phyloP scores from a whole-genome alignment of 352 stramenopile species.

The Globisporangium yorkense region DNA sequence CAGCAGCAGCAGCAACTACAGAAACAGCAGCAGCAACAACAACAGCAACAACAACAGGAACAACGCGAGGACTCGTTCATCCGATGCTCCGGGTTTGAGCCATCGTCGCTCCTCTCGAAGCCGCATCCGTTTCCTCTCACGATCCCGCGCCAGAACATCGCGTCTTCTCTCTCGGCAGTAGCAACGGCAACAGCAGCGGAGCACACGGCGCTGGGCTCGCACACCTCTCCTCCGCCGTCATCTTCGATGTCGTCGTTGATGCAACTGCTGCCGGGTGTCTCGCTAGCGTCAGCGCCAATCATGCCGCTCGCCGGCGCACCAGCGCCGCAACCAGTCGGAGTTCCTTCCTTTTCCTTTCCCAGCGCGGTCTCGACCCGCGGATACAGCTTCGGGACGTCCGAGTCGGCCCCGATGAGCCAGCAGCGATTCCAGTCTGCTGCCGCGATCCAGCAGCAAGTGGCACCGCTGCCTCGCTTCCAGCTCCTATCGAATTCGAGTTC shows the following conservation, averaged over 20 bases:
- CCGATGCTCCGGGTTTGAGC: background rate
- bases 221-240: background rate
- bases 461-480: background rate
- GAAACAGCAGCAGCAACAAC: background rate
- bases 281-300: background rate
- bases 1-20: background rate
- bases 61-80: background rate
- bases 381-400: background rate
- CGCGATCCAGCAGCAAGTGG: background rate
- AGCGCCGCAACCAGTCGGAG: background rate
- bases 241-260: constrained; percentile 1
- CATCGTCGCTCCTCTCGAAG: background rate
- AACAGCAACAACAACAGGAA: background rate
- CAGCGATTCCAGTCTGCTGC: background rate
- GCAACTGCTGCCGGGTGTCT: background rate
- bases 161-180: background rate
- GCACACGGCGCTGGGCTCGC: background rate
- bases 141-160: background rate
- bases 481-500: background rate
- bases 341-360: background rate
- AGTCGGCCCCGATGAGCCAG: background rate
- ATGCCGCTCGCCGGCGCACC: background rate
- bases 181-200: background rate
- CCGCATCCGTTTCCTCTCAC: background rate
- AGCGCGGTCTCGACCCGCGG: background rate